phyloP scores from a whole-genome alignment of 2,329 filamentous ascomycete genomes.

The Stagonosporopsis chrysanthemi region DNA sequence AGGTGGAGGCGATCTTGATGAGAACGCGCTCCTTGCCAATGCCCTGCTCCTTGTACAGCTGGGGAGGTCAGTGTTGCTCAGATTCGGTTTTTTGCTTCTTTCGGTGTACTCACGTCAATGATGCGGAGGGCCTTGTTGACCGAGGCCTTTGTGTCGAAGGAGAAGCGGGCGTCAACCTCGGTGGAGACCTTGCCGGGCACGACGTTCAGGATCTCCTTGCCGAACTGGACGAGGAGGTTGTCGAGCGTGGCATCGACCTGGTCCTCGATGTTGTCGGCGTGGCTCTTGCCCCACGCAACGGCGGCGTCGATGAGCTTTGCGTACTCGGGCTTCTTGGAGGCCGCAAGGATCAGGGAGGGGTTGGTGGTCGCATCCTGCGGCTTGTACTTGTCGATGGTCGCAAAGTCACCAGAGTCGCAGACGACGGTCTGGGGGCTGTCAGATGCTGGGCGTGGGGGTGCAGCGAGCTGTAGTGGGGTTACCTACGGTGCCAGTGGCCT shows the following conservation, averaged over 20 bases:
- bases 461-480: constrained; percentile 31
- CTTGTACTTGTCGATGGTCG: constrained; percentile 99
- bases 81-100: too few relatives aligned
- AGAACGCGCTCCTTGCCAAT: constrained; percentile 93
- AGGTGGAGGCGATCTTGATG: constrained; percentile 99
- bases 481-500: constrained; percentile 94
- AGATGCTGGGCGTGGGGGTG: constrained; percentile 19
- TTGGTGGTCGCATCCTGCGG: constrained; percentile 99
- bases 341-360: constrained; percentile 96
- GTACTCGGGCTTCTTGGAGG: constrained; percentile 98
- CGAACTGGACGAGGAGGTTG: constrained; percentile 95
- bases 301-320: constrained; percentile 88
- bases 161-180: constrained; percentile 95
- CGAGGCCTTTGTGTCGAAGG: constrained; percentile 91
- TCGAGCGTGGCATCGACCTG: constrained; percentile 92
- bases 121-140: constrained; percentile 97
- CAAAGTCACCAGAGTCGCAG: constrained; percentile 86
- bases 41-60: constrained; percentile 94
- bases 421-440: constrained; percentile 77
- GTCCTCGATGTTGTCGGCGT: constrained; percentile 71
- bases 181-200: constrained; percentile 99
- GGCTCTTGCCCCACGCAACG: constrained; percentile 82
- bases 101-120: constrained; percentile 88
- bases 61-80: constrained; percentile 31
- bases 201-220: constrained; percentile 95